phyloP scores from a whole-genome alignment of 116 monocot genomes.

The Papilionanthe hybrid region DNA sequence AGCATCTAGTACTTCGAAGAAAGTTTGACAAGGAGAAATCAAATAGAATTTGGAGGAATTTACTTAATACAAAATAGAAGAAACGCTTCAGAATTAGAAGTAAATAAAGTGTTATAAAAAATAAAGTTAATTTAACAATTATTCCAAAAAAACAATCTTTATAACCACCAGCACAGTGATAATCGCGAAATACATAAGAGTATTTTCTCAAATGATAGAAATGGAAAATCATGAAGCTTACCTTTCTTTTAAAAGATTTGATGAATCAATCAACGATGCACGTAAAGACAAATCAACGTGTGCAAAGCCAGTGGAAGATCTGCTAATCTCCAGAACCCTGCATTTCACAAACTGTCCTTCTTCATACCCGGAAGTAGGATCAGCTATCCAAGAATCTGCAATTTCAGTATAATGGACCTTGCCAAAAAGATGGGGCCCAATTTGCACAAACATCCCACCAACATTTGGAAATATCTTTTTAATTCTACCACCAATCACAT shows the following conservation, averaged over 20 bases:
- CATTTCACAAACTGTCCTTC: slow-evolving; percentile 84
- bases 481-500: slow-evolving; percentile 70
- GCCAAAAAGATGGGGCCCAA: slow-evolving; percentile 62
- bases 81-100: neutral
- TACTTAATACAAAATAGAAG: too few relatives aligned
- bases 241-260: neutral
- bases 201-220: neutral
- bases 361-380: slow-evolving; percentile 31
- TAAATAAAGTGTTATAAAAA: neutral
- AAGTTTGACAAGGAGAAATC: neutral
- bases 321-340: slow-evolving; percentile 63
- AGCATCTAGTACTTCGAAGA: neutral
- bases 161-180: neutral
- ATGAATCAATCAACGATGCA: slow-evolving; percentile 20
- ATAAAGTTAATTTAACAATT: neutral
- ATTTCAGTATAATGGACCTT: slow-evolving; percentile 52
- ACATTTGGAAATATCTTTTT: slow-evolving; percentile 77
- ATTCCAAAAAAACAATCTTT: neutral
- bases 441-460: slow-evolving; percentile 79
- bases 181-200: neutral
- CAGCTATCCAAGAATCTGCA: slow-evolving; percentile 31
- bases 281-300: slow-evolving; percentile 86
- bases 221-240: slow-evolving; percentile 7
- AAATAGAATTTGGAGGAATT: too few relatives aligned
- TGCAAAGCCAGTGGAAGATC: slow-evolving; percentile 44